A percentile compares a stretch with the other conserved stretches of the same genome.
These are phyloP conservation scores for Scortechinia acanthostroma DNA, from an alignment of 2,329 filamentous ascomycete genomes.

Conservation along the genomic window DNA sequence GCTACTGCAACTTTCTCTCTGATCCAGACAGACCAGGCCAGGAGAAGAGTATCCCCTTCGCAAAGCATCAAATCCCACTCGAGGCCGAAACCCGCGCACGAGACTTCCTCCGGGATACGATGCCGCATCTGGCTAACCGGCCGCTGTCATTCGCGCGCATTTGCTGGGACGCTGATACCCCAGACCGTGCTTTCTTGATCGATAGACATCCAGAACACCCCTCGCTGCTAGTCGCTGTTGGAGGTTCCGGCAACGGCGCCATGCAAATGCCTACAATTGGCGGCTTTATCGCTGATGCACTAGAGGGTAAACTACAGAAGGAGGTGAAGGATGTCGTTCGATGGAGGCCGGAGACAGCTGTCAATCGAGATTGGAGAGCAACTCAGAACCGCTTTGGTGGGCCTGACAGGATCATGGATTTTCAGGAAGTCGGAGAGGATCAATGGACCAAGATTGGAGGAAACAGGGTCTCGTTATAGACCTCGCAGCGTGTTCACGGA, in stretches of 20 bases:
- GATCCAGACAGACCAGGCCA: not conserved
- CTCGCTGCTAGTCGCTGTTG: conserved; percentile 35
- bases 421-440: conserved; percentile 20
- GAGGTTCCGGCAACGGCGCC: conserved; percentile 42
- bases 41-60: conserved; percentile 6
- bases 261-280: conserved; percentile 43
- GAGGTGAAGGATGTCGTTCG: conserved; percentile 30
- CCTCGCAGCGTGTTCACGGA: not conserved
- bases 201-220: conserved; percentile 32
- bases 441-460: not conserved
- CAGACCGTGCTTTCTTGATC: conserved; percentile 43
- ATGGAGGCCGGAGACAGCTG: conserved; percentile 41
- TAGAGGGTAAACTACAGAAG: conserved; percentile 32
- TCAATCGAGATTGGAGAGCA: conserved; percentile 22
- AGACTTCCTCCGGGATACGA: conserved; percentile 36
- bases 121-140: conserved; percentile 40
- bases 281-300: conserved; percentile 34
- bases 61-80: conserved; percentile 28
- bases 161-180: conserved; percentile 49
- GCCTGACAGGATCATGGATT: conserved; percentile 36
- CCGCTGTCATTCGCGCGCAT: conserved; percentile 39
- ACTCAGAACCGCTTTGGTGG: conserved; percentile 38
- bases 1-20: conserved; percentile 38
- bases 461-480: not conserved
- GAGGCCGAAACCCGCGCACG: conserved; percentile 36